Base-by-base conservation (phyloP, 2,329 filamentous ascomycete species). In the Aureobasidium sp. region DNA sequence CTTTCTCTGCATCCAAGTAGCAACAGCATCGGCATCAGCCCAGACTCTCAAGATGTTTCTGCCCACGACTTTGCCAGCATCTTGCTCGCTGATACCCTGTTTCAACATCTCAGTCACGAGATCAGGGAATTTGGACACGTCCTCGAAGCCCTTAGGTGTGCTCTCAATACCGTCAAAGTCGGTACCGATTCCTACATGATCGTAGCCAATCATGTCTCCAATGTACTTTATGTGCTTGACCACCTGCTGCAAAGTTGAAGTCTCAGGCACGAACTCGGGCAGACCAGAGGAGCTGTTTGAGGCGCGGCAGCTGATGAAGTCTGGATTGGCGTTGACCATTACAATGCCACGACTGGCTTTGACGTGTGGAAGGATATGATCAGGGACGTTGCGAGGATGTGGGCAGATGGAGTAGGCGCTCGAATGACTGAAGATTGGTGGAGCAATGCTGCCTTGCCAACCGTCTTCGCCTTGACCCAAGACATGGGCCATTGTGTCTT, bases 351-450 rank as follows among this genome's bases (percentile, higher is more conserved):
- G 84, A 2, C 82, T 84, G 68, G 84, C 73, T 73, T 89, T 90
- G 41, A 97, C 89, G 0, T 94, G 78, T 42, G 87, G 76, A 8
- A 97, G 78, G 15, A 96, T 85, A 62, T 92, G 83, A 66, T 97
- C 91, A 1, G 90, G 89, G 8, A 96, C 92, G 68, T 97, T 97
- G 37, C 93, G 84, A 11, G 91, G 90, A 74, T 97, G 91, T 8
- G 90, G 90, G 71, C 91, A 97, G 25, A 97, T 71, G 1, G 84
- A 81, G 68, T 89, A 87, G 1, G 88, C 90, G 5, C 89, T 93
- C 67, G 89, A 94, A 72, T 97, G 93, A 63, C 87, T 91, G 79
- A 90, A 97, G 63, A 97, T 94, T 5, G 94, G 82, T 0, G 93
- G 92, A 0, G 93, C 91, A 62, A 81, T 78, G 70, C 88, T 92